A percentile compares a stretch with the other conserved stretches of the same genome.
Evolutionary conservation across 2,329 filamentous ascomycete genomes (phyloP).

Genomic region (Colletotrichum sublineola): DNA sequence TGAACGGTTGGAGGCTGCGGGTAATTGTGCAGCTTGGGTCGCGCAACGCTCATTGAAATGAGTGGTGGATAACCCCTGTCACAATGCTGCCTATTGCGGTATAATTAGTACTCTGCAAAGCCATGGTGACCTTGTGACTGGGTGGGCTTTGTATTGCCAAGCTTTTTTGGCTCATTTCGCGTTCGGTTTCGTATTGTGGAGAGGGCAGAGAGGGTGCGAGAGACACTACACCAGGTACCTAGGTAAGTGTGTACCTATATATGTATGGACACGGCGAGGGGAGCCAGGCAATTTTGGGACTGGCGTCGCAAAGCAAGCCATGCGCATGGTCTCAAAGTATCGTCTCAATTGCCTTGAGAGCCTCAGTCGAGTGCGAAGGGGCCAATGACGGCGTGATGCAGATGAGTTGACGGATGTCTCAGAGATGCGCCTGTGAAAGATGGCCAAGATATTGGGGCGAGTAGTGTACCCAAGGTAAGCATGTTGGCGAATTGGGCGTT

Average conservation of each 20-base stretch:
- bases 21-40: not conserved
- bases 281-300: not conserved
- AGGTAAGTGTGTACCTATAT: too few relatives aligned
- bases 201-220: not conserved
- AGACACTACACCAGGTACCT: too few relatives aligned
- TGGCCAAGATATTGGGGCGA: not conserved
- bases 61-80: not conserved
- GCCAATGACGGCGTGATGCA: not conserved
- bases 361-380: conserved; percentile 21
- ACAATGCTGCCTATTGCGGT: not conserved
- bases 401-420: not conserved
- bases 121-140: not conserved
- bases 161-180: conserved; percentile 4
- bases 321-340: not conserved
- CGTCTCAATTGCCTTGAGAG: not conserved
- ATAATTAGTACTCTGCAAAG: not conserved
- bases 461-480: not conserved
- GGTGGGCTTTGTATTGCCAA: not conserved
- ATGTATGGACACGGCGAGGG: too few relatives aligned
- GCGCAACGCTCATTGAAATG: conserved; percentile 1
- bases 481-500: not conserved
- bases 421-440: not conserved
- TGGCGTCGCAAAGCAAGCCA: not conserved
- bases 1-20: not conserved
- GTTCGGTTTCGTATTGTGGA: conserved; percentile 35